Evolutionary conservation across 2,329 filamentous ascomycete species (phyloP).

Genomic region (Cyclaneusma minus): DNA sequence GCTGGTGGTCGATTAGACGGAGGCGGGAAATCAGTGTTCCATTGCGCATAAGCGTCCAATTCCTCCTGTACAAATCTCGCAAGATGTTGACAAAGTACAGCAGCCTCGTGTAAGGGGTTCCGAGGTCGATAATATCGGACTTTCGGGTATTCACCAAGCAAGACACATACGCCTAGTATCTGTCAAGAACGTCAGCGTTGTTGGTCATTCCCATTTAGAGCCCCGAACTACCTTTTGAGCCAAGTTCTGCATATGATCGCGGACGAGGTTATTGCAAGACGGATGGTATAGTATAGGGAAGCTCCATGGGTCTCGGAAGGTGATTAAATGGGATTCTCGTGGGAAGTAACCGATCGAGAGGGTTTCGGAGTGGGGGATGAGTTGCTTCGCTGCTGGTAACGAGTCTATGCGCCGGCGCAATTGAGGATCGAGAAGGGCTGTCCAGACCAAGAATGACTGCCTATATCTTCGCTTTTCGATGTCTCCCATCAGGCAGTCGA

Average conservation of each 20-base stretch:
- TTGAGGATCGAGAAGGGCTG: conserved; percentile 51
- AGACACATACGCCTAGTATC: conserved; percentile 78
- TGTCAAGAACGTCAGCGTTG: conserved; percentile 21
- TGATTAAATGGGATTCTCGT: conserved; percentile 78
- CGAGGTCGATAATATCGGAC: conserved; percentile 79
- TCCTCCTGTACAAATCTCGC: conserved; percentile 86
- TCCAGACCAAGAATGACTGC: conserved; percentile 74
- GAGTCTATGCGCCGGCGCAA: conserved; percentile 62
- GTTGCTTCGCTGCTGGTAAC: conserved; percentile 50
- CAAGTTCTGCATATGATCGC: conserved; percentile 66
- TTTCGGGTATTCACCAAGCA: conserved; percentile 83
- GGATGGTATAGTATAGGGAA: conserved; percentile 90
- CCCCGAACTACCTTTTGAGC: conserved; percentile 60
- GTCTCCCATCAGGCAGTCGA: conserved; percentile 88
- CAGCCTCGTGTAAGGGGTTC: conserved; percentile 67
- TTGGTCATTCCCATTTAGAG: not conserved
- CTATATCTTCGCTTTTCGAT: conserved; percentile 74
- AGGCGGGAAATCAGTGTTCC: conserved; percentile 71
- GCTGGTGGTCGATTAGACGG: conserved; percentile 64
- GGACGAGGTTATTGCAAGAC: conserved; percentile 69
- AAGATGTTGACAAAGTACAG: conserved; percentile 73
- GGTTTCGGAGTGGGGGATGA: conserved; percentile 67
- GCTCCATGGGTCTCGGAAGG: conserved; percentile 89
- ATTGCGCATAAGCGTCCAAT: conserved; percentile 76
- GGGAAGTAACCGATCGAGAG: conserved; percentile 82